These are phyloP conservation scores for Aspergillus asperescens DNA, from an alignment of 495 filamentous ascomycete genomes.

Conservation along the genomic window DNA sequence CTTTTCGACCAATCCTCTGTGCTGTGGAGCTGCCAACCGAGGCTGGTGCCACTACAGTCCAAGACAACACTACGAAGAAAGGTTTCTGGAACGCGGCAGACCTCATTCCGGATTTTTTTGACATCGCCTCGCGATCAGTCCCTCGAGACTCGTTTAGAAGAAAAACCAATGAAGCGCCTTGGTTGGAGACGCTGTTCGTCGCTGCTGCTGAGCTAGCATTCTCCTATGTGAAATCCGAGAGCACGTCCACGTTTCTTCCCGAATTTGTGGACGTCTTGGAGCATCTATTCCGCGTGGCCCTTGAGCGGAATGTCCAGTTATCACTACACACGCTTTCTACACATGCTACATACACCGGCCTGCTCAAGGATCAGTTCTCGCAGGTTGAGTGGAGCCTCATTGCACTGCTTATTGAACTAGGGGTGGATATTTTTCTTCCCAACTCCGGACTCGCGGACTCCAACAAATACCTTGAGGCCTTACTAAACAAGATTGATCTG, in stretches of 20 bases:
- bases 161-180: constrained; percentile 54
- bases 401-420: constrained; percentile 55
- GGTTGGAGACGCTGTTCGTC: constrained; percentile 64
- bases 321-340: constrained; percentile 43
- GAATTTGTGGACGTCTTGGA: constrained; percentile 37
- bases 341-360: constrained; percentile 40
- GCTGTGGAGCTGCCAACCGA: constrained; percentile 16
- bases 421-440: constrained; percentile 65
- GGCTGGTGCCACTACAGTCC: background rate
- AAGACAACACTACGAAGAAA: constrained; percentile 12
- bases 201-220: constrained; percentile 44
- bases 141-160: constrained; percentile 50
- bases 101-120: constrained; percentile 44
- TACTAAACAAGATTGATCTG: constrained; percentile 38
- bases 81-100: constrained; percentile 30
- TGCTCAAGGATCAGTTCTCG: constrained; percentile 33
- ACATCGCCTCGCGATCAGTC: constrained; percentile 50
- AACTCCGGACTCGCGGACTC: constrained; percentile 43
- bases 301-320: constrained; percentile 37
- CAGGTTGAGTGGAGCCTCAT: constrained; percentile 58
- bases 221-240: constrained; percentile 36
- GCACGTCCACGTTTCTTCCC: constrained; percentile 22
- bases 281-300: constrained; percentile 39
- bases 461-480: constrained; percentile 34
- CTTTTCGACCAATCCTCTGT: constrained; percentile 36